These are phyloP conservation scores for Fusarium proliferatum DNA, from an alignment of 2,329 filamentous ascomycete species.

Conservation along the genomic window DNA sequence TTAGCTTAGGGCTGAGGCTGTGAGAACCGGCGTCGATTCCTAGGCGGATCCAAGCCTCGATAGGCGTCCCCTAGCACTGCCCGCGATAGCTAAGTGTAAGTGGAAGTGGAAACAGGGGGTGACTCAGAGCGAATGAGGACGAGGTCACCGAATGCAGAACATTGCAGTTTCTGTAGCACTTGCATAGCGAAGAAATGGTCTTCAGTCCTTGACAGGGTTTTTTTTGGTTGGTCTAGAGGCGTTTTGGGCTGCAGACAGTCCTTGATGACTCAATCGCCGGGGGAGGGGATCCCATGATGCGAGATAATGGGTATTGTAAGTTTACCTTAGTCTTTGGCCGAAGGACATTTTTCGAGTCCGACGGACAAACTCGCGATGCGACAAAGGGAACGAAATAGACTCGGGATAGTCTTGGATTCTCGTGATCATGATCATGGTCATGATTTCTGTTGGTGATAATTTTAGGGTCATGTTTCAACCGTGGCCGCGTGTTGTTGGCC, in stretches of 20 bases:
- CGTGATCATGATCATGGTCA: neutral
- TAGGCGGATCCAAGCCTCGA: conserved; percentile 38
- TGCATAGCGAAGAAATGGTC: conserved; percentile 19
- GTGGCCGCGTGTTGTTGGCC: conserved; percentile 35
- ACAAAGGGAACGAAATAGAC: neutral
- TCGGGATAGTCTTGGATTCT: neutral
- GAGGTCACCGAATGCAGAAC: conserved; percentile 26
- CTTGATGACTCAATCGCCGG: conserved; percentile 44
- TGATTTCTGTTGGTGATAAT: neutral
- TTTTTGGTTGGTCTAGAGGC: conserved; percentile 2
- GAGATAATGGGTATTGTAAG: conserved; percentile 10
- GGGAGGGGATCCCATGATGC: conserved; percentile 38
- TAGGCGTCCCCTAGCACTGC: conserved; percentile 33
- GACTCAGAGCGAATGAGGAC: conserved; percentile 21
- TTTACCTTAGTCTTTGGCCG: neutral
- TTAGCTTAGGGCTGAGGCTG: conserved; percentile 36
- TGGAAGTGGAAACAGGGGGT: neutral
- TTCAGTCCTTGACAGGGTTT: conserved; percentile 23
- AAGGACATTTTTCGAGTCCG: neutral
- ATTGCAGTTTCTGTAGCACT: conserved; percentile 22
- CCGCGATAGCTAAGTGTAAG: neutral
- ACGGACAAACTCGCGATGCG: neutral
- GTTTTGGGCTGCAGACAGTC: conserved; percentile 20
- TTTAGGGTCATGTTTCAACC: conserved; percentile 34
- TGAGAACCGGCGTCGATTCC: conserved; percentile 17